Evolutionary conservation across 2,329 filamentous ascomycete genomes (phyloP).

Genomic region (Fusarium guadeloupense): DNA sequence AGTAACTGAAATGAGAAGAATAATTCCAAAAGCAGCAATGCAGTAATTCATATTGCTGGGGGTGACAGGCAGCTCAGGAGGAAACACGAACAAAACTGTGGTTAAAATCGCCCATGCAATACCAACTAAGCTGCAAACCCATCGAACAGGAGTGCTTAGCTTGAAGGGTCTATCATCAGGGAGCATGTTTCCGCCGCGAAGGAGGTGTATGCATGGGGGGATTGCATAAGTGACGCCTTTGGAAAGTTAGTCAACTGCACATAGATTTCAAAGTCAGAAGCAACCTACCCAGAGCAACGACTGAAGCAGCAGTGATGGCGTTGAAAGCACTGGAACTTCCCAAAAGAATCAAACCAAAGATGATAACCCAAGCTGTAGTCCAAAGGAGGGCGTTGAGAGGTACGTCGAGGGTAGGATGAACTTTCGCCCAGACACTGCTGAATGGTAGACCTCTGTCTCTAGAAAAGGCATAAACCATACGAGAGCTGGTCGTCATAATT

Average conservation of each 20-base stretch:
- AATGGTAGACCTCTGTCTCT: conserved; percentile 73
- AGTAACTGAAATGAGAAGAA: conserved; percentile 54
- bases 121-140: conserved; percentile 56
- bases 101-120: conserved; percentile 74
- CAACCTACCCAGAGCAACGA: conserved; percentile 68
- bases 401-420: conserved; percentile 69
- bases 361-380: conserved; percentile 67
- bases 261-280: neutral
- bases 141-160: conserved; percentile 49
- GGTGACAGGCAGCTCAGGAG: conserved; percentile 71
- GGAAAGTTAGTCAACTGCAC: conserved; percentile 40
- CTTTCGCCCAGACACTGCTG: conserved; percentile 66
- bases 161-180: conserved; percentile 59
- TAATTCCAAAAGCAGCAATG: conserved; percentile 59
- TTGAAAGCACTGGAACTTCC: conserved; percentile 75
- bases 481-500: conserved; percentile 72
- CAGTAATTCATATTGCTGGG: conserved; percentile 73
- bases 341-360: conserved; percentile 76
- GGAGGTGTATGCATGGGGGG: conserved; percentile 73
- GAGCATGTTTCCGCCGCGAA: conserved; percentile 72
- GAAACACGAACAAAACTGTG: conserved; percentile 79
- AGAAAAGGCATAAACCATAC: conserved; percentile 75
- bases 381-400: conserved; percentile 74
- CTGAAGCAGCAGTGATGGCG: conserved; percentile 75
- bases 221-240: conserved; percentile 74